A percentile compares a stretch with the other conserved stretches of the same genome.
phyloP scores from a whole-genome alignment of 1,284 basidiomycete species.

The Fomes fomentarius region DNA sequence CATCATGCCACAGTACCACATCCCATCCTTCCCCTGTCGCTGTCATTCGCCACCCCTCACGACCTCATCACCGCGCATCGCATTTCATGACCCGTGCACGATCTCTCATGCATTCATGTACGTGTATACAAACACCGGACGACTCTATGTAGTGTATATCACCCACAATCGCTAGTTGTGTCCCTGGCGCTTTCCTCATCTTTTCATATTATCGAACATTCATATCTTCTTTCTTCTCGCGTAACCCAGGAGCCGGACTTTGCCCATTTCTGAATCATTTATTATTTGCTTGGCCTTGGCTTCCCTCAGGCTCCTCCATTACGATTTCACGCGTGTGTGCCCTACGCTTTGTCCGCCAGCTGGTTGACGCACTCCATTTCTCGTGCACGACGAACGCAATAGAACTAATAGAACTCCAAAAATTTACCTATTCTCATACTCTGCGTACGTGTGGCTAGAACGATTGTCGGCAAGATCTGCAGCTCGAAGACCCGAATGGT shows the following conservation, averaged over 20 bases:
- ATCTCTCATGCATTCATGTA: slow-evolving; percentile 25
- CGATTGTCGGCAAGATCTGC: too few relatives aligned
- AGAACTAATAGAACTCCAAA: not conserved
- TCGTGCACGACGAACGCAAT: slow-evolving; percentile 5
- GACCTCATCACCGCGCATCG: slow-evolving; percentile 6
- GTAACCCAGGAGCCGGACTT: slow-evolving; percentile 2
- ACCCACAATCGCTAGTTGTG: slow-evolving; percentile 10
- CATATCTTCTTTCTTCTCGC: not conserved
- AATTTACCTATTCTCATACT: too few relatives aligned
- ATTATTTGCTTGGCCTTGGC: not conserved
- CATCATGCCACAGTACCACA: not conserved
- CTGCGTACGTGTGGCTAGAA: too few relatives aligned
- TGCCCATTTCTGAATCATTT: not conserved
- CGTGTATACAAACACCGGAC: slow-evolving; percentile 22
- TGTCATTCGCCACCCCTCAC: not conserved
- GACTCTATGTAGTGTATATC: slow-evolving; percentile 21
- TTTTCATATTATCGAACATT: not conserved
- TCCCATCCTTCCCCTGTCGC: not conserved
- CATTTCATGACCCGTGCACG: slow-evolving; percentile 23
- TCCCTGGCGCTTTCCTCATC: not conserved
- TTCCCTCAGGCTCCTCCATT: too few relatives aligned
- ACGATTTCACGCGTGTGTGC: not conserved
- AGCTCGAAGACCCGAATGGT: too few relatives aligned
- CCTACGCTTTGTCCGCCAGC: not conserved
- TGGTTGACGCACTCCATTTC: not conserved